Evolutionary conservation across 1,284 basidiomycete species (phyloP).

Genomic region (Leccinum subrobustum): DNA sequence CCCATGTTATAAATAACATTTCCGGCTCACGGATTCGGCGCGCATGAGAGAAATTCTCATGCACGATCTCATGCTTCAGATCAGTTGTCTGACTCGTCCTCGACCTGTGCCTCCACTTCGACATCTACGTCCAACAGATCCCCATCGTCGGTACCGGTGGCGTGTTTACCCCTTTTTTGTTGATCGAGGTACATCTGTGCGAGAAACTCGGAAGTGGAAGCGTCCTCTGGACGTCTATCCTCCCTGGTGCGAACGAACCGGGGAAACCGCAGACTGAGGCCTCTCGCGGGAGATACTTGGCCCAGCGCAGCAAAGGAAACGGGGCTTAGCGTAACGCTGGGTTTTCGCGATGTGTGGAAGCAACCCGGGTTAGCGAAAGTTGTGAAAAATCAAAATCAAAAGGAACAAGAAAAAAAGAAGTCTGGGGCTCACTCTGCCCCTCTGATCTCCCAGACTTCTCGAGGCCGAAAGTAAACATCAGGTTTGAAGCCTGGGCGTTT

Average conservation of each 20-base stretch:
- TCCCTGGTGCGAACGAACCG: conserved; percentile 80
- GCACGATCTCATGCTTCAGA: not conserved
- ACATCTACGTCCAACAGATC: conserved; percentile 55
- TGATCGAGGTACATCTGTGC: conserved; percentile 70
- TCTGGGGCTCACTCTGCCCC: conserved; percentile 77
- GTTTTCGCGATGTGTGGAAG: not conserved
- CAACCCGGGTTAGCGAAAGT: not conserved
- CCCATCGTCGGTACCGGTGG: conserved; percentile 44
- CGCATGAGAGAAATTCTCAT: not conserved
- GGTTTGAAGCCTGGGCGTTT: conserved; percentile 63
- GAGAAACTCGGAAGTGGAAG: conserved; percentile 74
- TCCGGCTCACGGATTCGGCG: not conserved
- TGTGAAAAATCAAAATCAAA: not conserved
- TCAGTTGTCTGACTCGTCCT: conserved; percentile 32
- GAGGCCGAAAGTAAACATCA: conserved; percentile 82
- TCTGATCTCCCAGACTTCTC: conserved; percentile 89
- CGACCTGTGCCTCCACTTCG: conserved; percentile 34
- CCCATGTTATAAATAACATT: not conserved
- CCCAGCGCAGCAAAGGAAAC: conserved; percentile 82
- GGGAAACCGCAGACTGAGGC: conserved; percentile 86
- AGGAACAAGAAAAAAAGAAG: not conserved
- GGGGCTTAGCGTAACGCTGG: conserved; percentile 84
- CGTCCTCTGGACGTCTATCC: conserved; percentile 79
- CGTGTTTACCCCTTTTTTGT: conserved; percentile 42
- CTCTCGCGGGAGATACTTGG: conserved; percentile 64